Base-by-base conservation (phyloP, 83 land plant species). In the Picea abies region DNA sequence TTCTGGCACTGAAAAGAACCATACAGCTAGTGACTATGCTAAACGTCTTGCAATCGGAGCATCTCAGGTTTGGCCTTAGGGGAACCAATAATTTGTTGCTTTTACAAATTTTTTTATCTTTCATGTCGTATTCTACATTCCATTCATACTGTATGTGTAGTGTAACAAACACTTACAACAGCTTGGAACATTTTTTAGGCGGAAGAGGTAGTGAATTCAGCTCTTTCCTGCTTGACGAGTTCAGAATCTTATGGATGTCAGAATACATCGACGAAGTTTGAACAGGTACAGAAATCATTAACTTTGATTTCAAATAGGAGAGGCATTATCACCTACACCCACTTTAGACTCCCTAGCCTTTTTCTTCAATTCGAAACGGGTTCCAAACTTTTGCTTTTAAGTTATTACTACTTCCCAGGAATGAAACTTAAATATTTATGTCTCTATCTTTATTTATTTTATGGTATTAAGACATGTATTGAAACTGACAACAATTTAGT, bases 1-100 rank as follows among this genome's bases (percentile, higher is more conserved):
- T 64, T 87, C 91, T 88, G 99, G 99, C 47, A 97, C 98, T 39
- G 98, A 91, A 73, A 93, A 90, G 80, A 96, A 95, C 69, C 99
- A 97, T 81, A 89, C 90, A 22, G 92, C 99, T 79, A 84, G 95
- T 88, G 99, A 97, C 78, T 97, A 95, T 88, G 93, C 91, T 20
- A 90, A 91, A 84, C 96, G 96, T 44, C 84, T 97, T 61, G 83
- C 92, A 37, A 76, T 86, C 63, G 99, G 98, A 70, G 90, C 90
- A 44, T 73, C 86, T 80, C 90, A 96, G 96, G 99, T 95, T 79
- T 37, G 20, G 61, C 25, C 63, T 44, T 37, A 41, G 63, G 14
- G 56, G 52, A 56, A 1, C 17, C 16, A 60, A 56, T 3, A 19
- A 60, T 78, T 44, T 25, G 69, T 25, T 66, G 10, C 69, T 25